Base-by-base conservation (phyloP, 768 basidiomycete genomes). In the Coprinopsis strossmayeri region DNA sequence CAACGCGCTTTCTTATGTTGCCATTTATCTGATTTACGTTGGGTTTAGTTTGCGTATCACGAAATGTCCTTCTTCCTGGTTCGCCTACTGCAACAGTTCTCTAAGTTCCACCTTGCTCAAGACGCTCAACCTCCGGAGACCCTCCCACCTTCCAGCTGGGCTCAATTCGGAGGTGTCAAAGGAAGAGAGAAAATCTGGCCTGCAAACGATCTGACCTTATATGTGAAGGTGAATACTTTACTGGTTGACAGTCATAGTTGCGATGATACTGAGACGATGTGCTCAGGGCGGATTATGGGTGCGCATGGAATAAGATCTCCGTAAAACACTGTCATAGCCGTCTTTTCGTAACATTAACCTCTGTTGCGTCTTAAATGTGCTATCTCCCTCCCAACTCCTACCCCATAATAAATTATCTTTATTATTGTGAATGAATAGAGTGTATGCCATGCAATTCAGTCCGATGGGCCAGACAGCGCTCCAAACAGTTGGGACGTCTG, bases 11-110 rank as follows among this genome's bases (percentile, higher is more conserved):
- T n/a, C n/a, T n/a, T n/a, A n/a, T n/a, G n/a, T n/a, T n/a, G n/a
- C n/a, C n/a, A n/a, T n/a, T n/a, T n/a, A n/a, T n/a, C n/a, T n/a
- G n/a, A n/a, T n/a, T n/a, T n/a, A n/a, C n/a, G n/a, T n/a, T n/a
- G n/a, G n/a, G n/a, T n/a, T n/a, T n/a, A n/a, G 17, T 38, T 38
- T 18, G 37, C 37, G 12, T 38, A 38, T 21, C 5, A 77, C 53
- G 71, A 77, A 54, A 59, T 69, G 11, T 76, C 74, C 0, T 74
- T 74, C 54, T 65, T 75, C 50, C 59, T 78, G 18, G 65, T 74
- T 41, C 67, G 71, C 20, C 57, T 79, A 4, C 56, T 79, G 4
- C 77, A 78, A 56, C 50, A 48, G 7, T 74, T 75, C 57, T 64
- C 62, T 3, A 57, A 60, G 0, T 51, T 78, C 35, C 56, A 55